phyloP scores from a whole-genome alignment of 2,329 filamentous ascomycete species.

The Epichloe hybrida region DNA sequence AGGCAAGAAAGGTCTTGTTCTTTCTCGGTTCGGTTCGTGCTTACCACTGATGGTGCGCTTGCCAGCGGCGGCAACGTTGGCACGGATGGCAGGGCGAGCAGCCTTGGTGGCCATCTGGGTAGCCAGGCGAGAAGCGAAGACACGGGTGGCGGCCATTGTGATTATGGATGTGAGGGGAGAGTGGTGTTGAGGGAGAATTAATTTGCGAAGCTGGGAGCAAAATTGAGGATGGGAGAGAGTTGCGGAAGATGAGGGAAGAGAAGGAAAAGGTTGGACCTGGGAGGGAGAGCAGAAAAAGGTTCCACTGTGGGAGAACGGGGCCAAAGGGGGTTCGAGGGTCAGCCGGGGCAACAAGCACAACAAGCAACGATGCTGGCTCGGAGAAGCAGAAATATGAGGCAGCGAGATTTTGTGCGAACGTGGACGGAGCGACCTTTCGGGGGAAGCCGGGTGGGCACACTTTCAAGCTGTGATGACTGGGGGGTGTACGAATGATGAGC shows the following conservation, averaged over 20 bases:
- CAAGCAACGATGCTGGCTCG: conserved; percentile 10
- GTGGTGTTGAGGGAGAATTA: conserved; percentile 15
- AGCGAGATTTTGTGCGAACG: conserved; percentile 22
- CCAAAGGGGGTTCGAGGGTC: conserved; percentile 19
- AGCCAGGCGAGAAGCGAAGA: conserved; percentile 66
- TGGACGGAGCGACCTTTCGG: conserved; percentile 16
- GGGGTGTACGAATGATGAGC: conserved; percentile 7
- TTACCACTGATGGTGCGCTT: conserved; percentile 68
- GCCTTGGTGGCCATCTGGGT: conserved; percentile 65
- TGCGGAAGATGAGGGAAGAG: conserved; percentile 27
- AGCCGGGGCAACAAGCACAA: conserved; percentile 21
- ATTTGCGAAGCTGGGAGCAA: conserved; percentile 19
- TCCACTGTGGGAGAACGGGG: conserved; percentile 19
- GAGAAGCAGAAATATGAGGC: conserved; percentile 9
- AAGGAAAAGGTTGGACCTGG: conserved; percentile 23
- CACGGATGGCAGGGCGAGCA: conserved; percentile 61
- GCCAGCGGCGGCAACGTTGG: conserved; percentile 48
- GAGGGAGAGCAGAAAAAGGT: conserved; percentile 20
- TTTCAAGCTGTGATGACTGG: conserved; percentile 13
- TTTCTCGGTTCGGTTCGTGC: conserved; percentile 16
- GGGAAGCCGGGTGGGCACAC: conserved; percentile 22
- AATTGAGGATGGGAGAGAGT: conserved; percentile 21
- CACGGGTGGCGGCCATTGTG: conserved; percentile 70
- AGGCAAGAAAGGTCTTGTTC: conserved; percentile 17
- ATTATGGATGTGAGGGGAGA: conserved; percentile 36